Conservation (phyloP, 768 basidiomycete genomes). For the Chalciporus pseudorubinellus region DNA sequence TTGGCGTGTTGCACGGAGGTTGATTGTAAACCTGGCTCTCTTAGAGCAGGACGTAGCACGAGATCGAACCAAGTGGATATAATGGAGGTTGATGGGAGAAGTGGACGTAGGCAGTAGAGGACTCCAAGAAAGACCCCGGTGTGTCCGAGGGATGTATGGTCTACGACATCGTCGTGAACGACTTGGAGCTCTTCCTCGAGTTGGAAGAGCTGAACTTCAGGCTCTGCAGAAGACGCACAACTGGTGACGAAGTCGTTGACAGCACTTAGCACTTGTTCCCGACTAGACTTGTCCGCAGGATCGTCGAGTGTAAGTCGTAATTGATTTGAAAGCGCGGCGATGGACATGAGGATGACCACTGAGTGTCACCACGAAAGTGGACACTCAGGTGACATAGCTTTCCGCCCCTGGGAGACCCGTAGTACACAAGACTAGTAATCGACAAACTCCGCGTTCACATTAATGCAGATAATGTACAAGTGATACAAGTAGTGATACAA, state of each 20-base stretch:
- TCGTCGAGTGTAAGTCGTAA: constrained; percentile 58
- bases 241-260: constrained; percentile 58
- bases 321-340: constrained; percentile 45
- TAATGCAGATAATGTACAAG: background rate
- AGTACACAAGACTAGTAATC: constrained; percentile 3
- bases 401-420: background rate
- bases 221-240: constrained; percentile 46
- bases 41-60: constrained; percentile 71
- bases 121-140: constrained; percentile 66
- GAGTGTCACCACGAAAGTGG: constrained; percentile 7
- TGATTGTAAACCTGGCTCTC: constrained; percentile 66
- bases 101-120: constrained; percentile 58
- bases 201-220: constrained; percentile 42
- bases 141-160: constrained; percentile 61
- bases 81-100: constrained; percentile 62
- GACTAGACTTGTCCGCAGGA: constrained; percentile 47
- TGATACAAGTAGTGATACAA: background rate
- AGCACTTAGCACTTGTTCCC: constrained; percentile 46
- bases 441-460: background rate
- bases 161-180: constrained; percentile 59
- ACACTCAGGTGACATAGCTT: background rate
- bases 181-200: constrained; percentile 68
- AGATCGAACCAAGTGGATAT: constrained; percentile 83
- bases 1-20: constrained; percentile 62
- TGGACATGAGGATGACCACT: constrained; percentile 28